Evolutionary conservation across 2,329 filamentous ascomycete species (phyloP), one percentile per base, ranked within the genome.

Genomic region (Aurifilum marmelostoma): DNA sequence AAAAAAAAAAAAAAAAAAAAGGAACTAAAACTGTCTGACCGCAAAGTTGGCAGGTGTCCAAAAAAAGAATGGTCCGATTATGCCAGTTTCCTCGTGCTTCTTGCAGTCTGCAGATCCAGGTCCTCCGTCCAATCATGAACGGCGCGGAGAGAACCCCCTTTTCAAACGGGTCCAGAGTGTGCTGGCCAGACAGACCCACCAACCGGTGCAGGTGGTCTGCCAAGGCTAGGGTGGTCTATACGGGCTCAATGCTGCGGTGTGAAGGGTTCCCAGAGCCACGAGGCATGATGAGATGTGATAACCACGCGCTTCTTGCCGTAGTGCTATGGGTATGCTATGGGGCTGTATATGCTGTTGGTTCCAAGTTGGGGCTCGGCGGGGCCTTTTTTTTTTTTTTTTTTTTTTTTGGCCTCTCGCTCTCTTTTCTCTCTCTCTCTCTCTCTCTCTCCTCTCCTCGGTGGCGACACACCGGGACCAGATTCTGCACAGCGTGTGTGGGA

Each of bases 141-240:
- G 14, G 27, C 52, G 16, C 52, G 52, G 24, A 32, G 52, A 29
- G 2, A 8, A 32, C 24, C 52, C 50, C 52, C 7, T 56, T 56
- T 56, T 56, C 52, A 27, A 56, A 56, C 24, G 52, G 52, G 18
- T 27, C 52, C 24, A 56, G 52, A 56, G 32, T 56, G 52, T 32
- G 52, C 27, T 56, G 52, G 52, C 52, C 24, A 56, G 12, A 16
- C 18, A 32, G 52, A 56, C 52, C 52, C 52, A 56, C 52, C 16
- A 18, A 7, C 24, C 24, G 11, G 14, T n/a, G n/a, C 50, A 8
- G 50, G n/a, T 29, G 24, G 24, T 16, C 14, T 56, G 52, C 52
- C 52, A 56, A 56, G 24, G 27, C 2, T 29, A 29, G 52, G 14
- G 7, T 56, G 27, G 52, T 27, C 52, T 18, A 56, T 32, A 27